phyloP scores from a whole-genome alignment of 2,329 filamentous ascomycete genomes.

The Ophiostoma novo-ulmi region DNA sequence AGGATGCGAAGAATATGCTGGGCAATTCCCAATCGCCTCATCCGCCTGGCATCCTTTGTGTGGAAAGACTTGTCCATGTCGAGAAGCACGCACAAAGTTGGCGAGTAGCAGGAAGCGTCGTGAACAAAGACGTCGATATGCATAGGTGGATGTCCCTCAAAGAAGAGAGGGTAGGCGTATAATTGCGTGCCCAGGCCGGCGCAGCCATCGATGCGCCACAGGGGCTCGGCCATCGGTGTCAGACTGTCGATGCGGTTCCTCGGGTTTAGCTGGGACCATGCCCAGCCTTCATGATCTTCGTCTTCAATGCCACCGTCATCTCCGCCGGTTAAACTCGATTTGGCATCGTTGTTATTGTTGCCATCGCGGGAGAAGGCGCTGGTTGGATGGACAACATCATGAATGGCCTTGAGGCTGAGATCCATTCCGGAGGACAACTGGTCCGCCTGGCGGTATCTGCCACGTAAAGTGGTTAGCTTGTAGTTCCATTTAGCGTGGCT shows the following conservation, averaged over 20 bases:
- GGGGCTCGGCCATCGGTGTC: constrained; percentile 38
- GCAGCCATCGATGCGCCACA: constrained; percentile 57
- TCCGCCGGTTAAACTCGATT: not conserved
- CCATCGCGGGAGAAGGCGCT: constrained; percentile 41
- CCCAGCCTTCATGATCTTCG: constrained; percentile 39
- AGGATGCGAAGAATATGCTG: constrained; percentile 51
- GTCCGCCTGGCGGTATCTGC: not conserved
- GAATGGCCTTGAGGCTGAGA: constrained; percentile 47
- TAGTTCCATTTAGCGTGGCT: constrained; percentile 7
- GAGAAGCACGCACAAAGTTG: constrained; percentile 43
- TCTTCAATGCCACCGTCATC: not conserved
- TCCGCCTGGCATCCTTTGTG: constrained; percentile 46
- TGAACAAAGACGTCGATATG: constrained; percentile 56
- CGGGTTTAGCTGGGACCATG: constrained; percentile 50
- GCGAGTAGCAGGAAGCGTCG: constrained; percentile 38
- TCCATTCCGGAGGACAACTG: constrained; percentile 44
- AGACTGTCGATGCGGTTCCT: constrained; percentile 58
- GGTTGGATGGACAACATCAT: constrained; percentile 55
- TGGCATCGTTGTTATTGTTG: not conserved
- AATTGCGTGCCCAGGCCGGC: constrained; percentile 54
- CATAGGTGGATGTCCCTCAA: constrained; percentile 42
- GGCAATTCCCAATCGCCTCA: constrained; percentile 48
- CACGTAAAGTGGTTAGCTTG: not conserved
- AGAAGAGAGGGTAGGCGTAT: constrained; percentile 51
- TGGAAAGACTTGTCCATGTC: constrained; percentile 51